Percentiles rank a stretch among this genome's conserved stretches.
Evolutionary conservation across 140 eudicot species (phyloP).

Genomic region (Stevia rebaudiana): DNA sequence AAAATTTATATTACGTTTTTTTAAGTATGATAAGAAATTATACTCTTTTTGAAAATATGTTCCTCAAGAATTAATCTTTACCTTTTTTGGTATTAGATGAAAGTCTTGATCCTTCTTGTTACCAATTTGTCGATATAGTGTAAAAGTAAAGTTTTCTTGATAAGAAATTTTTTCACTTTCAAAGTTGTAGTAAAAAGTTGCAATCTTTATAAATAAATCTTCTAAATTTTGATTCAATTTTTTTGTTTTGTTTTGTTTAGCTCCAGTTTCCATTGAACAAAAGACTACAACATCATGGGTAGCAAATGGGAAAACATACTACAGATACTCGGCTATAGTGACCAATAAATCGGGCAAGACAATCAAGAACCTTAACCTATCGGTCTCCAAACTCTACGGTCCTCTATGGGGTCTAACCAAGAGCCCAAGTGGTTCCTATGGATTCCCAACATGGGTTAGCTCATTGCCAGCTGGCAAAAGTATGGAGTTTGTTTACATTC

Average conservation of each 20-base stretch:
- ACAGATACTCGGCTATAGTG: conserved; percentile 61
- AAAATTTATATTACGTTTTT: background rate
- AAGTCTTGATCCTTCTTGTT: background rate
- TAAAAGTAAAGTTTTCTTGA: background rate
- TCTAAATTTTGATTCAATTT: conserved; percentile 1
- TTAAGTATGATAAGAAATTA: background rate
- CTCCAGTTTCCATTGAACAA: conserved; percentile 48
- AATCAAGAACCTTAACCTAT: conserved; percentile 56
- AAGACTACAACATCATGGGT: conserved; percentile 73
- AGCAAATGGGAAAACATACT: conserved; percentile 64
- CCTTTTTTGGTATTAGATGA: background rate
- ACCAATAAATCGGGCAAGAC: conserved; percentile 75
- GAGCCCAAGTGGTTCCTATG: conserved; percentile 47
- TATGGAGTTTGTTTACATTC: conserved; percentile 74
- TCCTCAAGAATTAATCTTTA: background rate
- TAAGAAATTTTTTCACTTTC: no score
- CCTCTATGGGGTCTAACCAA: conserved; percentile 89
- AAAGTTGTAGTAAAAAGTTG: no score
- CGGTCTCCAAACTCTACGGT: conserved; percentile 71
- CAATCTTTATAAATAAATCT: no score
- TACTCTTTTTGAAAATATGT: background rate
- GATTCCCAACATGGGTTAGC: conserved; percentile 64
- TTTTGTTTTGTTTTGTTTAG: conserved; percentile 13
- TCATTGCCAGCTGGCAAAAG: conserved; percentile 66
- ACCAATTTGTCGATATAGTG: background rate